Percentiles rank a stretch among this genome's conserved stretches.
Conservation (phyloP, 208 protist genomes). For the Herpetomonas tarakana region DNA sequence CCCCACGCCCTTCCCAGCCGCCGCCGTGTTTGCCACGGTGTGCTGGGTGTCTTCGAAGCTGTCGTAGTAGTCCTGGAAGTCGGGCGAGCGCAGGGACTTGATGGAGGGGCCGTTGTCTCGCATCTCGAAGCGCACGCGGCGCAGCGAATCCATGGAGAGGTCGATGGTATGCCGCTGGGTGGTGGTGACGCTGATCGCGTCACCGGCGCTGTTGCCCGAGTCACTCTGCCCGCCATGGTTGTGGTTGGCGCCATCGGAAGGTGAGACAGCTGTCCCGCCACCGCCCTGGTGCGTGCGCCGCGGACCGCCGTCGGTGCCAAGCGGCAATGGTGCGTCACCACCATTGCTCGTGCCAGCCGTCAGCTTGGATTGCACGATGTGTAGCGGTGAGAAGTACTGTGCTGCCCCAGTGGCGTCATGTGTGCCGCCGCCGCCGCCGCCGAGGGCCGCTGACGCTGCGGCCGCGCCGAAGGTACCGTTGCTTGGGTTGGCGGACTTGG, state of each 20-base stretch:
- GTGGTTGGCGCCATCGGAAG: too few relatives aligned
- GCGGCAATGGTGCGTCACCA: too few relatives aligned
- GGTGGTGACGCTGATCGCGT: not conserved
- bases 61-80: conserved; percentile 6
- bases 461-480: not conserved
- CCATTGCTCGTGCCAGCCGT: too few relatives aligned
- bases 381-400: conserved; percentile 1
- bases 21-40: not conserved
- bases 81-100: conserved; percentile 14
- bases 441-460: not conserved
- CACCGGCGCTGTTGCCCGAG: not conserved
- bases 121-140: conserved; percentile 70
- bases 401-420: too few relatives aligned
- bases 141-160: conserved; percentile 41
- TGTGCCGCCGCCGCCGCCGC: not conserved
- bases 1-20: not conserved
- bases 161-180: conserved; percentile 17
- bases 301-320: too few relatives aligned
- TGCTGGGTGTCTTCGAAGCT: conserved; percentile 1
- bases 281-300: too few relatives aligned
- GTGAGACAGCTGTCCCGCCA: too few relatives aligned
- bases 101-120: conserved; percentile 52
- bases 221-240: not conserved
- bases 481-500: not conserved
- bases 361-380: too few relatives aligned